Evolutionary conservation across 164 flowering plant species (phyloP).

Genomic region (Kalanchoe fedtschenkoi): DNA sequence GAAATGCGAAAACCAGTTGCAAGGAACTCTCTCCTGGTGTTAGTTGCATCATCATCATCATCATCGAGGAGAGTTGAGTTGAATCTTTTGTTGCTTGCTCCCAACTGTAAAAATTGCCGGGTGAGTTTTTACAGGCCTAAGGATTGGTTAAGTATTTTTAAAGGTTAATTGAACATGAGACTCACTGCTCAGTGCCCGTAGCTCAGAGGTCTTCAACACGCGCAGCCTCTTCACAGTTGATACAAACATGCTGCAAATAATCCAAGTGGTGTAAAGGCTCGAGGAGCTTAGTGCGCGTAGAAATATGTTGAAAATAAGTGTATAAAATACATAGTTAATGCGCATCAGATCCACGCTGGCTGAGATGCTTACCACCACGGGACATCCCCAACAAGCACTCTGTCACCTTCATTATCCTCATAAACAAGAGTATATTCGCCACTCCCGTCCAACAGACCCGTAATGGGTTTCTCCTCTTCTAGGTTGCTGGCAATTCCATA

Average conservation of each 20-base stretch:
- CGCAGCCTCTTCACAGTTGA: conserved; percentile 68
- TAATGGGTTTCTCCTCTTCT: conserved; percentile 38
- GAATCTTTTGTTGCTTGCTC: not conserved
- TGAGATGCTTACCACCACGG: conserved; percentile 86
- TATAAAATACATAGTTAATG: not conserved
- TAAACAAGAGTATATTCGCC: conserved; percentile 93
- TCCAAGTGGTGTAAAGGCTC: not conserved
- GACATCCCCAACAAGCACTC: conserved; percentile 90
- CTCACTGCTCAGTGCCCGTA: conserved; percentile 37
- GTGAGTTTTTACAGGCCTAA: not conserved
- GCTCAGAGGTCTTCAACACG: conserved; percentile 61
- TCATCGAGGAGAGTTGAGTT: not conserved
- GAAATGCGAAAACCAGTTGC: not conserved
- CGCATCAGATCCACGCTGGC: conserved; percentile 8
- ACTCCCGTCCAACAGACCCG: conserved; percentile 67
- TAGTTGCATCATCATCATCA: not conserved
- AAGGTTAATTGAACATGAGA: not conserved
- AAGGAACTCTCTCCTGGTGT: not conserved
- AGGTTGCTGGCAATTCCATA: conserved; percentile 35
- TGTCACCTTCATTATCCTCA: conserved; percentile 92
- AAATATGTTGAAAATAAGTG: not conserved
- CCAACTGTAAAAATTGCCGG: not conserved
- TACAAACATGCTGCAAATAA: conserved; percentile 56
- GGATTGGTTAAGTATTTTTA: not conserved
- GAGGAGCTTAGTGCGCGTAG: not conserved